Conservation (phyloP, 139 green algal species). For the Picochlorum costavermella region DNA sequence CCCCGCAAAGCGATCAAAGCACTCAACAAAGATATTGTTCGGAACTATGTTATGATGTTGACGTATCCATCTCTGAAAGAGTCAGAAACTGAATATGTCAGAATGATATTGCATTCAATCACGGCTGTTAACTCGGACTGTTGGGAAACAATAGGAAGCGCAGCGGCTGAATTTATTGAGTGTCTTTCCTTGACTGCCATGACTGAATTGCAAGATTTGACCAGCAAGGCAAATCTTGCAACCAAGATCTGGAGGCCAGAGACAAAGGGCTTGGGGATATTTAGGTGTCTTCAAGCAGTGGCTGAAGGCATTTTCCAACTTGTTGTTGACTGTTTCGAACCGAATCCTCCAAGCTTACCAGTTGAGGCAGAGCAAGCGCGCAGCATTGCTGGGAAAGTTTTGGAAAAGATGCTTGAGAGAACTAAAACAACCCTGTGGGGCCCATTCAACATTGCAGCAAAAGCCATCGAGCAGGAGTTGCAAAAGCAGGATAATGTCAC, state of each 20-base stretch:
- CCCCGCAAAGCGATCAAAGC: not conserved
- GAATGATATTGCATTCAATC: not conserved
- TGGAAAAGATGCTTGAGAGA: not conserved
- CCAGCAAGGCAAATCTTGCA: not conserved
- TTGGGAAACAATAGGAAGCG: no score
- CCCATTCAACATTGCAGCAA: conserved; percentile 1
- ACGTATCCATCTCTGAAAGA: not conserved
- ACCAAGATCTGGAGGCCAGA: not conserved
- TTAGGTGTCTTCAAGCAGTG: not conserved
- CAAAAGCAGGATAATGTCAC: not conserved
- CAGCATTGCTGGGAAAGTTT: not conserved
- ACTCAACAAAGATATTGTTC: not conserved
- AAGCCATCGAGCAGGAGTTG: conserved; percentile 10
- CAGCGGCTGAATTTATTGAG: no score
- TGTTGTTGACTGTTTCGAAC: not conserved
- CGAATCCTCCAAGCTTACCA: not conserved
- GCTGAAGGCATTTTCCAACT: conserved; percentile 4
- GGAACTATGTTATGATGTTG: not conserved
- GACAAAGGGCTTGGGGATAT: not conserved
- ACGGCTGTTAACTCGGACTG: not conserved
- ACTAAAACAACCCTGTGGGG: conserved; percentile 15
- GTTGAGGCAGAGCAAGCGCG: not conserved
- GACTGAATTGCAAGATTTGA: not conserved
- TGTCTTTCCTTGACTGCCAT: no score
- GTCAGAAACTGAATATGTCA: not conserved